These are phyloP conservation scores for Aplosporella prunicola DNA, from an alignment of 2,329 filamentous ascomycete genomes.

Conservation along the genomic window DNA sequence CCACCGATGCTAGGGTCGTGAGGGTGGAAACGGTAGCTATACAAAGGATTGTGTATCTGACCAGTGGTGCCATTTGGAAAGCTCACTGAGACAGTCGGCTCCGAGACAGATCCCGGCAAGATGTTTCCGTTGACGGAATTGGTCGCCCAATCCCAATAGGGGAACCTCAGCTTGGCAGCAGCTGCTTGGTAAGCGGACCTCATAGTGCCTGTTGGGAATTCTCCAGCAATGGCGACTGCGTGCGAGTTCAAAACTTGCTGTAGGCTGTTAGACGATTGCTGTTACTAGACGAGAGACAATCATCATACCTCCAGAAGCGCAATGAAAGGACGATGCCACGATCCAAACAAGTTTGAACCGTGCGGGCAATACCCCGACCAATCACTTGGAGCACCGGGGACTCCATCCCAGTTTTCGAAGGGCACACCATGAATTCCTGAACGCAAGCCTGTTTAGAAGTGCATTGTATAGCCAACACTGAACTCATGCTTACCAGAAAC, in stretches of 20 bases:
- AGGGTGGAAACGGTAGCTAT: conserved; percentile 35
- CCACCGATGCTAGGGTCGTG: conserved; percentile 31
- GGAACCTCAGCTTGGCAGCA: conserved; percentile 29
- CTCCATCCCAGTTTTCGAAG: conserved; percentile 20
- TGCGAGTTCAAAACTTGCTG: conserved; percentile 30
- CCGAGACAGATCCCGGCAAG: conserved; percentile 25
- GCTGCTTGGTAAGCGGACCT: conserved; percentile 27
- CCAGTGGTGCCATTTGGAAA: conserved; percentile 23
- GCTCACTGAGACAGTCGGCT: conserved; percentile 28
- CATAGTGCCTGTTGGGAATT: conserved; percentile 24
- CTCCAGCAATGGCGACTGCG: conserved; percentile 26
- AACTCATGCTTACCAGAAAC: conserved; percentile 52
- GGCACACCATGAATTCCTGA: conserved; percentile 27
- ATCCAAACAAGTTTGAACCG: conserved; percentile 65
- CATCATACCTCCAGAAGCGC: conserved; percentile 47
- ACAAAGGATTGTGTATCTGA: conserved; percentile 29
- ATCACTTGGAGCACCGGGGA: conserved; percentile 20
- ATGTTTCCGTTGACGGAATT: conserved; percentile 19
- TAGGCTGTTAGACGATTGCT: conserved; percentile 1
- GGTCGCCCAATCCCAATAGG: conserved; percentile 38
- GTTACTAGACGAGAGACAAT: not conserved
- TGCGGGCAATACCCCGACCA: conserved; percentile 64
- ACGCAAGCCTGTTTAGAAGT: not conserved
- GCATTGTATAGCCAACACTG: not conserved
- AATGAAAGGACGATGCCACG: conserved; percentile 79